phyloP scores from a whole-genome alignment of 2,329 filamentous ascomycete genomes.

The Pyricularia pennisetigena region DNA sequence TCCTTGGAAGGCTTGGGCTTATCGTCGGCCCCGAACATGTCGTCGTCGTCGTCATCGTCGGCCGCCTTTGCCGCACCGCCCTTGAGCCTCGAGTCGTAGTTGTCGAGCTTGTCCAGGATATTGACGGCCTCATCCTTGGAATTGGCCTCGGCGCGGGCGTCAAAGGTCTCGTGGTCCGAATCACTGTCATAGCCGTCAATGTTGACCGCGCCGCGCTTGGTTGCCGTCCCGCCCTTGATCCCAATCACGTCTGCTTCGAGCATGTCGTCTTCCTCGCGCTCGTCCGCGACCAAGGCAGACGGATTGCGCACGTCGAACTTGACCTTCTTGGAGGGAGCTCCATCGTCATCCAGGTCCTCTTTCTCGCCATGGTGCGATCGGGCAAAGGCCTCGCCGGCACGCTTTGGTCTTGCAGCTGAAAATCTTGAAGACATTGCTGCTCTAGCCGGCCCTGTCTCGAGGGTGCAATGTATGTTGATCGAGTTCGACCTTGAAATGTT shows the following conservation, averaged over 20 bases:
- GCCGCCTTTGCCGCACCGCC: constrained; percentile 19
- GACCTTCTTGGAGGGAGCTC: constrained; percentile 56
- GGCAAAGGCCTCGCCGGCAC: constrained; percentile 71
- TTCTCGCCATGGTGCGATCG: constrained; percentile 58
- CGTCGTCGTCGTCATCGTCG: constrained; percentile 56
- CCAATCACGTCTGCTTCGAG: constrained; percentile 92
- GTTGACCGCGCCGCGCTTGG: constrained; percentile 90
- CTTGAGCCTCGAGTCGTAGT: constrained; percentile 35
- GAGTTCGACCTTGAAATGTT: neutral
- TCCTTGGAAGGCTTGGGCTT: constrained; percentile 23
- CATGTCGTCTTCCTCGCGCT: constrained; percentile 55
- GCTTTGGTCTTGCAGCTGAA: constrained; percentile 68
- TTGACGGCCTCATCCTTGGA: constrained; percentile 31
- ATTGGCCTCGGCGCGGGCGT: constrained; percentile 59
- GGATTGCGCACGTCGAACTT: constrained; percentile 94
- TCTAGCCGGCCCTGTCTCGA: neutral
- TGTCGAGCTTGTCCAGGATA: constrained; percentile 42
- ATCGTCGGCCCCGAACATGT: constrained; percentile 72
- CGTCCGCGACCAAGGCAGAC: constrained; percentile 77
- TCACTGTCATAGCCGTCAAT: constrained; percentile 96
- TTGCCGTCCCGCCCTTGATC: constrained; percentile 56
- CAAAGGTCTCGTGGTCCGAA: constrained; percentile 83
- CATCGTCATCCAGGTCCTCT: constrained; percentile 25
- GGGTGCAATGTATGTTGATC: neutral
- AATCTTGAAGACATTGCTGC: constrained; percentile 43